A percentile compares a stretch with the other conserved stretches of the same genome.
These are phyloP conservation scores for Colletotrichum incanum DNA, from an alignment of 2,329 filamentous ascomycete genomes.

Conservation along the genomic window DNA sequence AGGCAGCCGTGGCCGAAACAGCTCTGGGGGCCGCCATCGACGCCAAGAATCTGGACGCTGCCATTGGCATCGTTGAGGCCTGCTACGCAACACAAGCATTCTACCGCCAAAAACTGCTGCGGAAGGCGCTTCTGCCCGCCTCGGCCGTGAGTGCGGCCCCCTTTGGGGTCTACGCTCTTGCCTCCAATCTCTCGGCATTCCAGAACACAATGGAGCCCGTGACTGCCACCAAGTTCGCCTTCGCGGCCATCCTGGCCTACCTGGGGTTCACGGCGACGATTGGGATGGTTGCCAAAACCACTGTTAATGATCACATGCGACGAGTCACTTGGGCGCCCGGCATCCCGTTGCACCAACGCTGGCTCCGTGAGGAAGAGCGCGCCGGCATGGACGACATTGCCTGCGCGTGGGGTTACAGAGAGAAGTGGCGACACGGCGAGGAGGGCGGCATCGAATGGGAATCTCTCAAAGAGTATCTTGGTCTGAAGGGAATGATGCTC, in stretches of 20 bases:
- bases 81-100: slow-evolving; percentile 79
- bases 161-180: slow-evolving; percentile 78
- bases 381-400: slow-evolving; percentile 89
- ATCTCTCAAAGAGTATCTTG: slow-evolving; percentile 84
- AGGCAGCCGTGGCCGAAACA: slow-evolving; percentile 76
- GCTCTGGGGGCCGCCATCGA: slow-evolving; percentile 87
- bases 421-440: slow-evolving; percentile 84
- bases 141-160: slow-evolving; percentile 72
- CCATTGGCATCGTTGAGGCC: slow-evolving; percentile 81
- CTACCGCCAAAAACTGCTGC: slow-evolving; percentile 76
- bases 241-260: slow-evolving; percentile 87
- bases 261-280: slow-evolving; percentile 85
- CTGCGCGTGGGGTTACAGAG: slow-evolving; percentile 91
- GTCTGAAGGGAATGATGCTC: slow-evolving; percentile 88
- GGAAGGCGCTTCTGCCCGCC: slow-evolving; percentile 73
- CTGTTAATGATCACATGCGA: slow-evolving; percentile 94
- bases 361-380: slow-evolving; percentile 91
- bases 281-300: slow-evolving; percentile 87
- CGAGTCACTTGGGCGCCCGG: slow-evolving; percentile 92
- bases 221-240: slow-evolving; percentile 83
- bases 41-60: slow-evolving; percentile 82
- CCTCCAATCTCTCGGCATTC: slow-evolving; percentile 75
- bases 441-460: slow-evolving; percentile 95
- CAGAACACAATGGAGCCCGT: slow-evolving; percentile 84
- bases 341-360: slow-evolving; percentile 84